Evolutionary conservation across 768 basidiomycete genomes (phyloP).

Genomic region (Tylopilus rubrobrunneus): DNA sequence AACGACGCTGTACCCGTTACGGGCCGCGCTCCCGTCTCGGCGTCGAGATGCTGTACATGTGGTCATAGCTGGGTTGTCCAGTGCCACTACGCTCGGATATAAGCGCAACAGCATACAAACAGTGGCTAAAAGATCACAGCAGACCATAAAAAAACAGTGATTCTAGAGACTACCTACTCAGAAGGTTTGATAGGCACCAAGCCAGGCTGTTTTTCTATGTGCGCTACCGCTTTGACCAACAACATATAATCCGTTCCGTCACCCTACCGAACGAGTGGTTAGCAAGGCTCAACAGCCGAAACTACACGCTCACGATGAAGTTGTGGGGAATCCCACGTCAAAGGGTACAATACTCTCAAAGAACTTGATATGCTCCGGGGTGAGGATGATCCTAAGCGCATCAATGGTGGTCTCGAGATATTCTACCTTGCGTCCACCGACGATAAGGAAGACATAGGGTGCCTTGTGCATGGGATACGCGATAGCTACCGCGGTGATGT

Average conservation of each 20-base stretch:
- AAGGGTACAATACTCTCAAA: slow-evolving; percentile 24
- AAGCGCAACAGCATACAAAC: too few relatives aligned
- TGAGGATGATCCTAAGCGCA: slow-evolving; percentile 34
- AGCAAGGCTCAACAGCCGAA: background rate
- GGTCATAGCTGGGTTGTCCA: too few relatives aligned
- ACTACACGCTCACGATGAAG: slow-evolving; percentile 24
- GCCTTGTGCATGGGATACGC: slow-evolving; percentile 42
- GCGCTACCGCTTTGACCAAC: slow-evolving; percentile 11
- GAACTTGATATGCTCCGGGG: slow-evolving; percentile 32
- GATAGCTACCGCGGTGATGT: slow-evolving; percentile 36
- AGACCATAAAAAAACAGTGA: background rate
- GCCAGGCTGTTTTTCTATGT: slow-evolving; percentile 18
- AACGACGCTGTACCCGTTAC: too few relatives aligned
- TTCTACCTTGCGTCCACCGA: slow-evolving; percentile 40
- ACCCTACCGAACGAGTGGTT: slow-evolving; percentile 14
- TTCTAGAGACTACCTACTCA: background rate
- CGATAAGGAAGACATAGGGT: slow-evolving; percentile 39
- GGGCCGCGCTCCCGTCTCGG: too few relatives aligned
- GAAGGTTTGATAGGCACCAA: slow-evolving; percentile 9
- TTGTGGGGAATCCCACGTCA: slow-evolving; percentile 35
- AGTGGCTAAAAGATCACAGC: background rate
- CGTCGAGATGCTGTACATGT: too few relatives aligned
- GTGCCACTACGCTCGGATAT: too few relatives aligned
- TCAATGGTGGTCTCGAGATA: slow-evolving; percentile 39
- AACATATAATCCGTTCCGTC: slow-evolving; percentile 20